These are phyloP conservation scores for Pseudocohnilembus persalinus DNA, from an alignment of 169 alveolate genomes.

Conservation along the genomic window DNA sequence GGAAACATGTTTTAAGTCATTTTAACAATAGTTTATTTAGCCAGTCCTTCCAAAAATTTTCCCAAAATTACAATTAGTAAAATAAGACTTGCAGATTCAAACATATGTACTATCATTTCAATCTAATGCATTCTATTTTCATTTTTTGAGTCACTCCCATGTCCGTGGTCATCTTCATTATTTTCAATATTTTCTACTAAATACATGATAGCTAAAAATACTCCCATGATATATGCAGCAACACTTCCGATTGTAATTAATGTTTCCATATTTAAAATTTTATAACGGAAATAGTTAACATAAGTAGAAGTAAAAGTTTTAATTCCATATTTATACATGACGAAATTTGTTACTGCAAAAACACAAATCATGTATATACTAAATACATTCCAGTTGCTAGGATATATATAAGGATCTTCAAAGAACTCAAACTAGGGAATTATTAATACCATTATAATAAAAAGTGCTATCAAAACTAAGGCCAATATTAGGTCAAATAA, in stretches of 20 bases:
- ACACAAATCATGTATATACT: not conserved
- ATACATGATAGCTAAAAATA: conserved; percentile 16
- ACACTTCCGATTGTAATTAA: conserved; percentile 35
- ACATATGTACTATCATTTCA: conserved; percentile 25
- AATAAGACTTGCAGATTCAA: conserved; percentile 42
- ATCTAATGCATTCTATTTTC: conserved; percentile 10
- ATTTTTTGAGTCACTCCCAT: not conserved
- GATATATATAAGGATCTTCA: not conserved
- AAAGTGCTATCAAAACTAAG: no score
- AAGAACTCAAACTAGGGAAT: conserved; percentile 2
- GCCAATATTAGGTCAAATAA: not conserved
- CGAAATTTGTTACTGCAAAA: not conserved
- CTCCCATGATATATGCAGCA: conserved; percentile 36
- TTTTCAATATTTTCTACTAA: conserved; percentile 4
- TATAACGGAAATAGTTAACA: not conserved
- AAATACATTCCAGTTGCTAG: not conserved
- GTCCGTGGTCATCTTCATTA: not conserved
- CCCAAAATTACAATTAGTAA: conserved; percentile 27
- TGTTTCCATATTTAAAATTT: conserved; percentile 49
- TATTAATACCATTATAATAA: not conserved
- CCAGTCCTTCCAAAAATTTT: conserved; percentile 40
- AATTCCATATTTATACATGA: not conserved
- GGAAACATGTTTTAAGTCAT: conserved; percentile 37
- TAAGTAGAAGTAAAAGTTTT: not conserved
- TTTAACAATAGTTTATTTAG: conserved; percentile 26